Percentiles rank a stretch among this genome's conserved stretches.
phyloP scores from a whole-genome alignment of 495 filamentous ascomycete genomes.

The Neurospora africana region DNA sequence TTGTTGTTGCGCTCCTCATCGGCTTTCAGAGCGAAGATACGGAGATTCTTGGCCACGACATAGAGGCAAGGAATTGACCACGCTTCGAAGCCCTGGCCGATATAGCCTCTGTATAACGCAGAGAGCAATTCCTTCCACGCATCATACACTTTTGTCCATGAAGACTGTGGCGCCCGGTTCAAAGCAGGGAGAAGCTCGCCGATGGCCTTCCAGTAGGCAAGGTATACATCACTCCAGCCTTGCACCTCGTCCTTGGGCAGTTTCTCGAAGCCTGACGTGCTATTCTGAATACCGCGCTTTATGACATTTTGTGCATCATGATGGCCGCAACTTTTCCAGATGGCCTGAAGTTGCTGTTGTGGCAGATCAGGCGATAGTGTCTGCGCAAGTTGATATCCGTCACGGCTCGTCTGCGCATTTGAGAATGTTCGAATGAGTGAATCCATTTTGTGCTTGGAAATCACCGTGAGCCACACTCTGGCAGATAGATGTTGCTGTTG shows the following conservation, averaged over 20 bases:
- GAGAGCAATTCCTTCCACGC: constrained; percentile 73
- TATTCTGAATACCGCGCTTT: constrained; percentile 47
- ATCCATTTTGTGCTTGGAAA: constrained; percentile 41
- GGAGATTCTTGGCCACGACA: constrained; percentile 67
- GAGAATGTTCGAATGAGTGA: constrained; percentile 44
- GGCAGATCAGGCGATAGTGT: constrained; percentile 59
- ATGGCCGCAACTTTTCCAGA: constrained; percentile 54
- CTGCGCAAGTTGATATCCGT: constrained; percentile 56
- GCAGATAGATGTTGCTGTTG: not conserved
- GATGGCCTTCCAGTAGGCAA: constrained; percentile 70
- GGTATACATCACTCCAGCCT: constrained; percentile 76
- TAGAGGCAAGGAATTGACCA: constrained; percentile 91
- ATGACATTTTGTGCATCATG: constrained; percentile 46
- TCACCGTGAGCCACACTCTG: not conserved
- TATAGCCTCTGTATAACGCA: constrained; percentile 63
- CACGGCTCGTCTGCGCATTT: constrained; percentile 39
- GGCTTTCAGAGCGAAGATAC: constrained; percentile 79
- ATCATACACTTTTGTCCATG: constrained; percentile 68
- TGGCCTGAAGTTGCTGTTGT: constrained; percentile 43
- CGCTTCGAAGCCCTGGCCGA: constrained; percentile 54
- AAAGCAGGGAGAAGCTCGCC: constrained; percentile 54
- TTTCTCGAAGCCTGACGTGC: constrained; percentile 24
- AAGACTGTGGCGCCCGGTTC: constrained; percentile 33
- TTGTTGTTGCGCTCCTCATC: constrained; percentile 51
- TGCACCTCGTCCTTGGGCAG: constrained; percentile 53